Conservation (phyloP, 129 eudicot genomes). For the Glebionis coronaria region DNA sequence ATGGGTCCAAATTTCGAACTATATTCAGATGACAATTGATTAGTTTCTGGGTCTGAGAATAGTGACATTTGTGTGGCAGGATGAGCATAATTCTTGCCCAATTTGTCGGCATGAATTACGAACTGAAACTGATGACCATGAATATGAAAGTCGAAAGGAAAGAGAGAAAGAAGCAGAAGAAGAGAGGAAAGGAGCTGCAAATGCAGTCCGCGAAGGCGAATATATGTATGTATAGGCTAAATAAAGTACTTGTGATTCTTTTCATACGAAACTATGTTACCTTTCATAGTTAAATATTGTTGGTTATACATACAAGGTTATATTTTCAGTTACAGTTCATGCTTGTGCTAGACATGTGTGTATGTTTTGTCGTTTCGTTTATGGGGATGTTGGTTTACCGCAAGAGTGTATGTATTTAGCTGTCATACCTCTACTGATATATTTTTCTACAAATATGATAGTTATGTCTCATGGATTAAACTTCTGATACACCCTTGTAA, state of each 20-base stretch:
- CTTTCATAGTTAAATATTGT: neutral
- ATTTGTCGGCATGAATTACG: conserved; percentile 90
- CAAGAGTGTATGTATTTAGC: no score
- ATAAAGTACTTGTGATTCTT: no score
- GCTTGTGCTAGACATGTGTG: neutral
- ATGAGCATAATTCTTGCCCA: conserved; percentile 93
- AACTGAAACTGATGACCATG: conserved; percentile 85
- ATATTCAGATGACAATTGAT: no score
- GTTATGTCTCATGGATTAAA: no score
- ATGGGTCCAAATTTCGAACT: no score
- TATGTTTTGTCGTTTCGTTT: neutral
- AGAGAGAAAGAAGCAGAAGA: conserved; percentile 94
- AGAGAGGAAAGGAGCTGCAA: conserved; percentile 94
- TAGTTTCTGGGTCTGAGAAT: neutral
- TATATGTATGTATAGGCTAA: conserved; percentile 80
- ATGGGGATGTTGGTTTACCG: no score
- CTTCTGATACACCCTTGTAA: no score
- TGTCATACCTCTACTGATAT: no score
- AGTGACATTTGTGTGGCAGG: conserved; percentile 40
- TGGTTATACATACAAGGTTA: conserved; percentile 3
- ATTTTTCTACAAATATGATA: no score
- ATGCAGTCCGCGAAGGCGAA: conserved; percentile 92
- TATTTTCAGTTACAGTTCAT: neutral
- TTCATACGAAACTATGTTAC: conserved; percentile 11
- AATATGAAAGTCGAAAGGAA: conserved; percentile 89